A percentile compares a stretch with the other conserved stretches of the same genome.
Conservation (phyloP, 139 green algal species). For the Chlamydomonas sp. region DNA sequence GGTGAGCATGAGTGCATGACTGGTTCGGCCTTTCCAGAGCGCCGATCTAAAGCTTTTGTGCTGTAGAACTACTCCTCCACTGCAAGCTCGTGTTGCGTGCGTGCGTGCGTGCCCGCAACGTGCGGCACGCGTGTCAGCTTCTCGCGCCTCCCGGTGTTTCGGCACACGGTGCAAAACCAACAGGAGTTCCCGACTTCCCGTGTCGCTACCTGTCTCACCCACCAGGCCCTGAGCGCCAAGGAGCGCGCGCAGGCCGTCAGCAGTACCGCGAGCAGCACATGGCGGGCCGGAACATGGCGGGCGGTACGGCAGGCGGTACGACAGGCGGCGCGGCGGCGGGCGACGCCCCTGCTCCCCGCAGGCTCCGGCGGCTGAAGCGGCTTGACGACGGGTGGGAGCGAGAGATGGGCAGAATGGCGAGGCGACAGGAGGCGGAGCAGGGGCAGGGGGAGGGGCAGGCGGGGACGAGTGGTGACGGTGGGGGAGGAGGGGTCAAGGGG, state of each 20-base stretch:
- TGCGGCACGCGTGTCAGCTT: not conserved
- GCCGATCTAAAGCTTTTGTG: too few relatives aligned
- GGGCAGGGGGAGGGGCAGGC: not conserved
- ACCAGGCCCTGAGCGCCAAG: conserved; percentile 3
- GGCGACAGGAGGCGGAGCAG: not conserved
- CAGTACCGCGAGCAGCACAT: conserved; percentile 11
- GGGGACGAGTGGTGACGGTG: not conserved
- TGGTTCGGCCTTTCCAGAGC: not conserved
- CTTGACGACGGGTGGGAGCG: not conserved
- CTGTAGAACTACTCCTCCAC: too few relatives aligned
- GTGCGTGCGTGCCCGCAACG: not conserved
- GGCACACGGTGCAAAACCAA: too few relatives aligned
- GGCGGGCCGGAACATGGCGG: too few relatives aligned
- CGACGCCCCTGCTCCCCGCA: not conserved
- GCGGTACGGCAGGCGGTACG: too few relatives aligned
- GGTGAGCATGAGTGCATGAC: not conserved
- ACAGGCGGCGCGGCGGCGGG: not conserved
- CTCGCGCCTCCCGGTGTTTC: not conserved
- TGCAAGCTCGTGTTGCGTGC: not conserved
- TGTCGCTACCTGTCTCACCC: not conserved
- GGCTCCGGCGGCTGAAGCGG: conserved; percentile 2
- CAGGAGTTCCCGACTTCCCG: not conserved
- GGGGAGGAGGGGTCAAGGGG: not conserved
- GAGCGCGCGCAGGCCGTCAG: not conserved
- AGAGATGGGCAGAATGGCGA: not conserved